These are phyloP conservation scores for Helichrysum umbraculigerum DNA, from an alignment of 129 eudicot genomes.

Conservation along the genomic window DNA sequence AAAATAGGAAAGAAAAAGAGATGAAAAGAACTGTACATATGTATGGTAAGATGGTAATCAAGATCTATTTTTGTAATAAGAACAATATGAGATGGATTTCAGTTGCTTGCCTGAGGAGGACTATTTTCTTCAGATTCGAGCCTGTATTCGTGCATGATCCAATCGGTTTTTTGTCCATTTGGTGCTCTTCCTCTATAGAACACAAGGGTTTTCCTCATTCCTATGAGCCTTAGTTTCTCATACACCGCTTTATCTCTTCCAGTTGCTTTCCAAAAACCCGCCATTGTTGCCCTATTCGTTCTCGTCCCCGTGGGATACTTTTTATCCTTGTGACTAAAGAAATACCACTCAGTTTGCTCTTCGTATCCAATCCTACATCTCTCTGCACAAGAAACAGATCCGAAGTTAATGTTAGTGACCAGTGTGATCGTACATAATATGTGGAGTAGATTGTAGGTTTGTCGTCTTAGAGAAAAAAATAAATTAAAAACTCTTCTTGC, in stretches of 20 bases:
- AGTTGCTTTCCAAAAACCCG: constrained; percentile 96
- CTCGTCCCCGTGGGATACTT: constrained; percentile 92
- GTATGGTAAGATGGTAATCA: constrained; percentile 1
- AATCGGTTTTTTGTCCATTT: constrained; percentile 85
- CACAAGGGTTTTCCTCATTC: constrained; percentile 97
- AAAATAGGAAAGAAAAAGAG: not conserved
- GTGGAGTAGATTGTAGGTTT: not conserved
- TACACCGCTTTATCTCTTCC: constrained; percentile 94
- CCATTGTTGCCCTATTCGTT: constrained; percentile 86
- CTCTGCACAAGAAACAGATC: constrained; percentile 41
- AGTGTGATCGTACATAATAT: not conserved
- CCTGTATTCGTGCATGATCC: constrained; percentile 98
- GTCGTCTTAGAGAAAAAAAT: not conserved
- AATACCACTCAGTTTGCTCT: constrained; percentile 90
- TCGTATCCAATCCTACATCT: constrained; percentile 81
- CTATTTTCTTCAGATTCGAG: constrained; percentile 81
- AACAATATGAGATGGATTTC: not conserved
- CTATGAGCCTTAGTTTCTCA: constrained; percentile 67
- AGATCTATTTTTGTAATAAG: constrained; percentile 8
- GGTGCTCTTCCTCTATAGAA: constrained; percentile 96
- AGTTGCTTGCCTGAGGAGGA: constrained; percentile 73
- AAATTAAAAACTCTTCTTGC: not conserved
- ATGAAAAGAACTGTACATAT: constrained; percentile 3
- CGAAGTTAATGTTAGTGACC: not conserved
- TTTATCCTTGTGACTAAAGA: constrained; percentile 90